Conservation (phyloP, 352 stramenopile genomes). For the Phytophthora megakarya region DNA sequence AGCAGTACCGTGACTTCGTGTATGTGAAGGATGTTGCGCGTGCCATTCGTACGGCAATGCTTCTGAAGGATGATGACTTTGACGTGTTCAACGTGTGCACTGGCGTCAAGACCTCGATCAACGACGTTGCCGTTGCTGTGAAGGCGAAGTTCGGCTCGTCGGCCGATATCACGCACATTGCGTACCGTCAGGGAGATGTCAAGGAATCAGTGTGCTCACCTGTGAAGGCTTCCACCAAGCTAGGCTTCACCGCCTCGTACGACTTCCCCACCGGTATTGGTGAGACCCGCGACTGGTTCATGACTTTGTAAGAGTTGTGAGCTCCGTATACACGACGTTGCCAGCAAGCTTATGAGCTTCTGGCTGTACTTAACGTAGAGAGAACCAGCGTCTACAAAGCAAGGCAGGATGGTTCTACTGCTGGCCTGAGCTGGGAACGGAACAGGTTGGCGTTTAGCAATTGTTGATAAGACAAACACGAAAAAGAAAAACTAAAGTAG, state of each 20-base stretch:
- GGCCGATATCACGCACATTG: conserved; percentile 64
- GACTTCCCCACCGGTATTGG: conserved; percentile 62
- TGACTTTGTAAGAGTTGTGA: conserved; percentile 35
- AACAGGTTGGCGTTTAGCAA: conserved; percentile 15
- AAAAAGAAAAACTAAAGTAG: conserved; percentile 12
- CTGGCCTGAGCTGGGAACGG: conserved; percentile 11
- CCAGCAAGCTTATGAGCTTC: conserved; percentile 6
- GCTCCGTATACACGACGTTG: conserved; percentile 10
- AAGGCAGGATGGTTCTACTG: conserved; percentile 7
- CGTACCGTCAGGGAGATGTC: conserved; percentile 72
- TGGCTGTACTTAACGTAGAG: conserved; percentile 25
- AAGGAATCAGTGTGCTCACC: conserved; percentile 78
- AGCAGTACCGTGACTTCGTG: conserved; percentile 86
- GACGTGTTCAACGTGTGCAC: conserved; percentile 87
- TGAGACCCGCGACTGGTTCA: conserved; percentile 78
- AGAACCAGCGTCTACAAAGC: not conserved
- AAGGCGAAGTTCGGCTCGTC: conserved; percentile 68
- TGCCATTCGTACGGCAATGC: conserved; percentile 79
- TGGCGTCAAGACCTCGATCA: conserved; percentile 74
- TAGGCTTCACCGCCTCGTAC: conserved; percentile 69
- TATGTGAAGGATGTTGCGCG: conserved; percentile 83
- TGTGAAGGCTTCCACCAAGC: conserved; percentile 58
- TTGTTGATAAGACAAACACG: conserved; percentile 20
- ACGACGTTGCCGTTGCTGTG: conserved; percentile 59
- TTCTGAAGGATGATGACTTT: conserved; percentile 63